These are phyloP conservation scores for Quercus lobata DNA, from an alignment of 331 rosid genomes.

Conservation along the genomic window DNA sequence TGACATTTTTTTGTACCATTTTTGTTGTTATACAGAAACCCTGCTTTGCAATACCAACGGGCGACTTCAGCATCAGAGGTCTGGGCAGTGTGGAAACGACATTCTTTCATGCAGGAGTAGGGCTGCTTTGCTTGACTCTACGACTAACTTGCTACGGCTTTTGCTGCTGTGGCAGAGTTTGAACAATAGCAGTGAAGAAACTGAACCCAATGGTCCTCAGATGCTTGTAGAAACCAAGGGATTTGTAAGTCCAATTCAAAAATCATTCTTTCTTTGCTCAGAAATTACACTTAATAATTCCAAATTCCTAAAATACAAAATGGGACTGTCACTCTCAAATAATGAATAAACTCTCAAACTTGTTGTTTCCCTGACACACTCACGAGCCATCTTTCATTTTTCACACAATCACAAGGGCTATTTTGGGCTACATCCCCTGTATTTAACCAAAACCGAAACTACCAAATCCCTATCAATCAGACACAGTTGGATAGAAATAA, in stretches of 20 bases:
- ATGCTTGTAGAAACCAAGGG: slow-evolving; percentile 34
- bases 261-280: no score
- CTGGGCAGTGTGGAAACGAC: slow-evolving; percentile 38
- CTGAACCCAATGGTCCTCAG: slow-evolving; percentile 39
- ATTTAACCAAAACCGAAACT: not conserved
- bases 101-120: slow-evolving; percentile 36
- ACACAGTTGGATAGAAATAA: not conserved
- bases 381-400: no score
- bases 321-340: no score
- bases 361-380: no score
- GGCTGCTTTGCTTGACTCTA: slow-evolving; percentile 22
- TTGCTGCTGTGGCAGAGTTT: slow-evolving; percentile 22
- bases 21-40: slow-evolving; percentile 28
- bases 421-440: not conserved
- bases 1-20: not conserved
- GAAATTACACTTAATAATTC: slow-evolving; percentile 29
- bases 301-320: slow-evolving; percentile 21
- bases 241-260: slow-evolving; percentile 30
- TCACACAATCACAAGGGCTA: no score
- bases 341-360: no score
- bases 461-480: not conserved
- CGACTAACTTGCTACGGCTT: not conserved
- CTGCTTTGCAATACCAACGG: slow-evolving; percentile 36
- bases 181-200: slow-evolving; percentile 36
- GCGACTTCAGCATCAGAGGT: slow-evolving; percentile 34